Percentiles rank a stretch among this genome's conserved stretches.
Evolutionary conservation across 192 early-diverging fungal genomes (phyloP).

Genomic region (Coemansia sp.): DNA sequence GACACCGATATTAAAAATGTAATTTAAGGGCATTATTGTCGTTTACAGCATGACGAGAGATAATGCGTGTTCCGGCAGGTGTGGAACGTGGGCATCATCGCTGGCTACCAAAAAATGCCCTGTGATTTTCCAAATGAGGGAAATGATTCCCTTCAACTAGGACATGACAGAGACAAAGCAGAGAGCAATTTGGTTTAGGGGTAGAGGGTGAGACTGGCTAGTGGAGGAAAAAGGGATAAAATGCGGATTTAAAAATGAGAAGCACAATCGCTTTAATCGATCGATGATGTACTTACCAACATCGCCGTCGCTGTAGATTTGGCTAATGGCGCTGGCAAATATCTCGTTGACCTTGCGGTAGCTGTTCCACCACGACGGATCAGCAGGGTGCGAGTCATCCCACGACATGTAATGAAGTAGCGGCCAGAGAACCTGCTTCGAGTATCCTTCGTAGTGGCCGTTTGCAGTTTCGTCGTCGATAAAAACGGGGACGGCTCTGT

Average conservation of each 20-base stretch:
- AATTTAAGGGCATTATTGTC: no score
- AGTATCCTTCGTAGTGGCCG: slow-evolving; percentile 96
- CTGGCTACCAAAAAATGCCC: no score
- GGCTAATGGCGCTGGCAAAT: slow-evolving; percentile 70
- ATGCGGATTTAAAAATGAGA: slow-evolving; percentile 3
- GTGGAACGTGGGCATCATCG: no score
- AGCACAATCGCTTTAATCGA: slow-evolving; percentile 4
- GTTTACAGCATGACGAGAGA: no score
- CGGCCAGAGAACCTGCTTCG: slow-evolving; percentile 96
- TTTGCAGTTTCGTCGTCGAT: slow-evolving; percentile 65
- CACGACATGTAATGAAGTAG: slow-evolving; percentile 93
- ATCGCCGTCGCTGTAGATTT: slow-evolving; percentile 77
- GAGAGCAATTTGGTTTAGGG: no score
- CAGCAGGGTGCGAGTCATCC: slow-evolving; percentile 67
- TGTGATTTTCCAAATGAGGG: no score
- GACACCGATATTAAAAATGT: no score
- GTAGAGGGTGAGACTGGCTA: neutral
- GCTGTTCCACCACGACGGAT: slow-evolving; percentile 67
- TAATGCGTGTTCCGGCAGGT: no score
- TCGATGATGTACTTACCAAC: slow-evolving; percentile 22
- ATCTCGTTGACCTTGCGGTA: slow-evolving; percentile 79
- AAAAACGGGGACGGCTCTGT: slow-evolving; percentile 73
- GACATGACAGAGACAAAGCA: no score
- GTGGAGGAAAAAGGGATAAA: neutral
- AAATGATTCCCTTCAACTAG: no score